Evolutionary conservation across 208 protist genomes (phyloP).

Genomic region (Acanthamoeba lenticulata): DNA sequence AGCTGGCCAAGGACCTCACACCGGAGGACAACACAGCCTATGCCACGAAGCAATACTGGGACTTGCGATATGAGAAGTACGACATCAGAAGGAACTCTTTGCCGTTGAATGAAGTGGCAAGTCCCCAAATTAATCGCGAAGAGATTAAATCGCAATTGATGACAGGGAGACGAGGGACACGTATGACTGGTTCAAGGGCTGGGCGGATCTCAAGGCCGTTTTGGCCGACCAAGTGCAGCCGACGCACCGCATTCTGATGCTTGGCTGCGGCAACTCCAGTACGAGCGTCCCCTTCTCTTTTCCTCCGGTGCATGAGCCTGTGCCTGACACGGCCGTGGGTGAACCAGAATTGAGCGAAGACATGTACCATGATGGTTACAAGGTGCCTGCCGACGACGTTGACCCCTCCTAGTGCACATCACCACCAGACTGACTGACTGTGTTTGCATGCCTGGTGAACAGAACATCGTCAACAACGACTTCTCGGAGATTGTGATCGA

Average conservation of each 20-base stretch:
- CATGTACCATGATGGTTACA: conserved; percentile 70
- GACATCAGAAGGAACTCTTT: background rate
- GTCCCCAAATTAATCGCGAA: background rate
- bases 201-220: conserved; percentile 34
- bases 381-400: background rate
- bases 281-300: background rate
- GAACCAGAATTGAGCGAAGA: conserved; percentile 43
- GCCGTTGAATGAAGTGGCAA: background rate
- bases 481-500: conserved; percentile 67
- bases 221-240: conserved; percentile 12
- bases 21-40: conserved; percentile 66
- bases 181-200: conserved; percentile 66
- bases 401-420: too few species aligned
- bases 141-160: background rate
- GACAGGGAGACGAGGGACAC: background rate
- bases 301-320: background rate
- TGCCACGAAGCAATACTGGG: conserved; percentile 67
- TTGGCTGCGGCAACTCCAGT: conserved; percentile 72
- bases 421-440: too few species aligned
- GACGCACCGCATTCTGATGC: conserved; percentile 47
- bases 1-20: background rate
- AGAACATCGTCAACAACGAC: conserved; percentile 72
- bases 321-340: background rate
- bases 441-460: background rate
- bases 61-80: conserved; percentile 45